Base-by-base conservation (phyloP, 441 rosid species). In the Brassica hybrid region DNA sequence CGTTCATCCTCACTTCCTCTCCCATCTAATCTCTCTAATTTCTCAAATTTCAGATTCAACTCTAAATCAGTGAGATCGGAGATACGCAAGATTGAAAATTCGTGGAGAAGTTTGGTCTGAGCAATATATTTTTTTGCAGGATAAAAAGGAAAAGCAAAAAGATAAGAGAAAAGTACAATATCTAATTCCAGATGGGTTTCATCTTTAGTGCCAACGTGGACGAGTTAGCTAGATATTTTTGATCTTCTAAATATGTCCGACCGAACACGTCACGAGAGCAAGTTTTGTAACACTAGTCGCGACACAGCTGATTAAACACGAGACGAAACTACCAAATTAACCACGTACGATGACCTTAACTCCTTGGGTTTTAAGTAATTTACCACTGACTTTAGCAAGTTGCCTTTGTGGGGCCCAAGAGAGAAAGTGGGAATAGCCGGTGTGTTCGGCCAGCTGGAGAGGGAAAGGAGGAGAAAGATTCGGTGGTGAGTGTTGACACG, bases 1-100 rank as follows among this genome's bases (percentile, higher is more conserved):
- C 88, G 48, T 68, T 87, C 90, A 85, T 92, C 83, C 32, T 86
- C 87, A 81, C 94, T 83, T 92, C 96, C 69, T 94, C 94, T 6
- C 97, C 98, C 96, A 90, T 87, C 61, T 23, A 23, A 23, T 23
- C 27, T 27, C 30, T 25, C 30, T 3, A 2, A 27, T 27, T 27
- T 27, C 32, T 3, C 5, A 27, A 3, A 27, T 0, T 19, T 19
- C 21, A 27, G 32, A 27, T 27, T 3, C 5, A 27, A 4, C 0
- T 27, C 27, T 23, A 5, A 27, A 27, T 27, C 32, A 5, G 32
- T 27, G 32, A 27, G 5, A 27, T 27, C 32, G 32, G 32, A 27
- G 32, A 27, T 27, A 27, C 4, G 4, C 32, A 4, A 59, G 63
- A 57, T 64, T 36, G 79, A 61, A 45, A 74, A 3, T 54, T 71